These are phyloP conservation scores for Poa annua DNA, from an alignment of 176 grass and related monocot genomes.

Conservation along the genomic window DNA sequence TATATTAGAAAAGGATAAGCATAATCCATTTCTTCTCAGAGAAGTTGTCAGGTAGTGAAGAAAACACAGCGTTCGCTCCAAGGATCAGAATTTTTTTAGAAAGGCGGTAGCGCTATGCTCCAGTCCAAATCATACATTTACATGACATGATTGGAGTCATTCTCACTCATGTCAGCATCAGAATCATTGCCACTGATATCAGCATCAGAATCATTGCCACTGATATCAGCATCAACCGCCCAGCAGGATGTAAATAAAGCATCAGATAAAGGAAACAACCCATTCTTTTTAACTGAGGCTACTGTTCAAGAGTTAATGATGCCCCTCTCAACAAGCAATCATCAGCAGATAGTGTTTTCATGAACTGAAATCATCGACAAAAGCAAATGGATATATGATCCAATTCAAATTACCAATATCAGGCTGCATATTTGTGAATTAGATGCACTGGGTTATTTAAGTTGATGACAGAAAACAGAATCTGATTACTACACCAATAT, in stretches of 20 bases:
- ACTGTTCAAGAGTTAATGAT: neutral
- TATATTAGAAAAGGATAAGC: too few relatives aligned
- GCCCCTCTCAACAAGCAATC: conserved; percentile 23
- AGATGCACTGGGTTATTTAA: conserved; percentile 21
- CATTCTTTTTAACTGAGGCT: neutral
- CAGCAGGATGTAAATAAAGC: conserved; percentile 41
- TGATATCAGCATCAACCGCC: conserved; percentile 68
- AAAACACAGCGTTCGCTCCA: neutral
- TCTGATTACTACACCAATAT: neutral
- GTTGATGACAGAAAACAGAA: neutral
- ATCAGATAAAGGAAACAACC: neutral
- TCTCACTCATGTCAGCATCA: conserved; percentile 63
- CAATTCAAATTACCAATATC: neutral
- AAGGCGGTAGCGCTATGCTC: neutral
- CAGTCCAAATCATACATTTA: neutral
- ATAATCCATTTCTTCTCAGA: too few relatives aligned
- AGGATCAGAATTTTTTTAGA: conserved; percentile 13
- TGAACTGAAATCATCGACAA: neutral
- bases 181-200: conserved; percentile 59
- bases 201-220: conserved; percentile 62
- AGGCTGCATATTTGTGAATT: neutral
- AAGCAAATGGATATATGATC: conserved; percentile 4
- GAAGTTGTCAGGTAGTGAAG: too few relatives aligned
- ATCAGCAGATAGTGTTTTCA: neutral
- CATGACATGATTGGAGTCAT: conserved; percentile 41